Evolutionary conservation across 2,329 filamentous ascomycete genomes (phyloP).

Genomic region (Juglanconis juglandina): DNA sequence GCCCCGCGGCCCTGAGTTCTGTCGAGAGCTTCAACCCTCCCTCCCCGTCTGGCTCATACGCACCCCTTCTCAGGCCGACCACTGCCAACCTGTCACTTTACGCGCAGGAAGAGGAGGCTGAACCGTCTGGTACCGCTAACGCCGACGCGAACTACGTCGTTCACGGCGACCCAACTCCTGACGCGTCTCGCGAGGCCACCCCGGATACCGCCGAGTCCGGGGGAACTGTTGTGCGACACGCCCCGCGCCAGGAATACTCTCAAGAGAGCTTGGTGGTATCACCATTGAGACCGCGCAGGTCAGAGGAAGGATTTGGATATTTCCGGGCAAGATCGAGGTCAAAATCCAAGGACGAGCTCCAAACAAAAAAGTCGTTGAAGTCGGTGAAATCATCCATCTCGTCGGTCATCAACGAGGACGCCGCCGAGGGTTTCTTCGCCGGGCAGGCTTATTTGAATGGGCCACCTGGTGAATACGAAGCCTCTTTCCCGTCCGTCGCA

Average conservation of each 20-base stretch:
- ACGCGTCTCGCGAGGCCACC: slow-evolving; percentile 28
- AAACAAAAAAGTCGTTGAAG: slow-evolving; percentile 39
- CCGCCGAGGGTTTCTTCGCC: slow-evolving; percentile 35
- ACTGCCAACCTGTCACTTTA: not conserved
- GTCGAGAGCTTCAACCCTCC: slow-evolving; percentile 34
- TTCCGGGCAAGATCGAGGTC: slow-evolving; percentile 46
- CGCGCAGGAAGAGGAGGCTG: slow-evolving; percentile 24
- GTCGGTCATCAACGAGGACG: slow-evolving; percentile 50
- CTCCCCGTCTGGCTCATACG: slow-evolving; percentile 12
- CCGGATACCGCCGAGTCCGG: slow-evolving; percentile 31
- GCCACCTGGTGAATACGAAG: slow-evolving; percentile 21
- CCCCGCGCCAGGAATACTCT: slow-evolving; percentile 47
- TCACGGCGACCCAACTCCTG: slow-evolving; percentile 39
- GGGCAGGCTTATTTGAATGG: slow-evolving; percentile 39
- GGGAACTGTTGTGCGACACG: slow-evolving; percentile 29
- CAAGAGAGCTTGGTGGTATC: slow-evolving; percentile 59
- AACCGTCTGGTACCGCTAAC: slow-evolving; percentile 35
- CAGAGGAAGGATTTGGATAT: slow-evolving; percentile 47
- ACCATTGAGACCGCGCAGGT: slow-evolving; percentile 49
- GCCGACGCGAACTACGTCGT: slow-evolving; percentile 53
- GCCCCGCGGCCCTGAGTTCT: slow-evolving; percentile 36
- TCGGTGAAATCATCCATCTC: slow-evolving; percentile 58
- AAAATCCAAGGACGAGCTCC: slow-evolving; percentile 41
- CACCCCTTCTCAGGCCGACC: slow-evolving; percentile 6
- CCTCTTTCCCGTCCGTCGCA: slow-evolving; percentile 15